Evolutionary conservation across 2,329 filamentous ascomycete genomes (phyloP).

Genomic region (Ilyonectria sp.): DNA sequence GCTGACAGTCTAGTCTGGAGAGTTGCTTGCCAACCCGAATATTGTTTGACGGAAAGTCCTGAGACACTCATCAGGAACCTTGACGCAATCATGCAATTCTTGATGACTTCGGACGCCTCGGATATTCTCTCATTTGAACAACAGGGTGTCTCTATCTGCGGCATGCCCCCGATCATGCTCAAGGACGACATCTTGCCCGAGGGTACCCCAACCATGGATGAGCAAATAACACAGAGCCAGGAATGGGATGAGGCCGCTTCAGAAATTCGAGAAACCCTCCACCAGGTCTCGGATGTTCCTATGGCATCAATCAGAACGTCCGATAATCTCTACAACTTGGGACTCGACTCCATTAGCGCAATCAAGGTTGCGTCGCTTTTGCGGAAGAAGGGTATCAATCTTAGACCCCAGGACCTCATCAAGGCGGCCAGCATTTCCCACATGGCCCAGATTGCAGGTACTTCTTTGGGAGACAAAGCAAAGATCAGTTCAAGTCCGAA

Average conservation of each 20-base stretch:
- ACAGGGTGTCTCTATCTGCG: conserved; percentile 74
- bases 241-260: conserved; percentile 55
- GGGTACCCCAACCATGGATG: neutral
- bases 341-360: conserved; percentile 91
- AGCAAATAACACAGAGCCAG: neutral
- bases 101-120: conserved; percentile 65
- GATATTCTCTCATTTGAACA: conserved; percentile 69
- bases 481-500: neutral
- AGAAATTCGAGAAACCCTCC: conserved; percentile 64
- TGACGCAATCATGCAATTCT: conserved; percentile 69
- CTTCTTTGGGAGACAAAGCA: neutral
- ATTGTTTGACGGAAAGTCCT: conserved; percentile 63
- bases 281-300: conserved; percentile 73
- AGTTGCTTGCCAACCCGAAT: conserved; percentile 75
- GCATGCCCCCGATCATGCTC: conserved; percentile 60
- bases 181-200: conserved; percentile 11
- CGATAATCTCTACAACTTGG: conserved; percentile 84
- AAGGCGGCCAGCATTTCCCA: conserved; percentile 74
- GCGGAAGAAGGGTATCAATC: conserved; percentile 71
- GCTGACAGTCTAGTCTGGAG: conserved; percentile 76
- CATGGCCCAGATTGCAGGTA: conserved; percentile 65
- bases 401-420: conserved; percentile 81
- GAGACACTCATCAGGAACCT: conserved; percentile 70
- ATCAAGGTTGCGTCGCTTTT: conserved; percentile 86
- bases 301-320: conserved; percentile 70